A percentile compares a stretch with the other conserved stretches of the same genome.
phyloP scores from a whole-genome alignment of 108 stramenopile genomes.

The Pseudonitzschia delicatissima region DNA sequence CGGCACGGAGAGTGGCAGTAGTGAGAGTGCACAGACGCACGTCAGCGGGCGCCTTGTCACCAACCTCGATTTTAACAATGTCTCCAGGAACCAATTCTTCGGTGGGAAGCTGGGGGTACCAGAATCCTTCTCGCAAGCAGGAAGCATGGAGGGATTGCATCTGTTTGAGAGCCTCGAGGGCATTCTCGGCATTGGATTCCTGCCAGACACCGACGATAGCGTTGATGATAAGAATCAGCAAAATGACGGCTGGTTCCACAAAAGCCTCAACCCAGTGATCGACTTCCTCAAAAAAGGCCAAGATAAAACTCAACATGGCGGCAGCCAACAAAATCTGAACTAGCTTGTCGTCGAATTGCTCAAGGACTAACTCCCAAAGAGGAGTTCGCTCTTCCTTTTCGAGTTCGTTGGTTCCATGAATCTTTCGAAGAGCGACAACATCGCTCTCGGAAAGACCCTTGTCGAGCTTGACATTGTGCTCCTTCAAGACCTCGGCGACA shows the following conservation, averaged over 20 bases:
- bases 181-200: slow-evolving; percentile 78
- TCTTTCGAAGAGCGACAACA: not conserved
- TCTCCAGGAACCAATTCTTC: slow-evolving; percentile 76
- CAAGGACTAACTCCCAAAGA: not conserved
- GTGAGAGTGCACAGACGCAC: slow-evolving; percentile 72
- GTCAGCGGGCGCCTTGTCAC: slow-evolving; percentile 90
- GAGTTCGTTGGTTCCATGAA: not conserved
- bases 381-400: slow-evolving; percentile 6
- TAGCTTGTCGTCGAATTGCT: slow-evolving; percentile 5
- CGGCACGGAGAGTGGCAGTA: slow-evolving; percentile 59
- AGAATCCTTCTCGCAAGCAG: slow-evolving; percentile 62
- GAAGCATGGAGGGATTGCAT: slow-evolving; percentile 77
- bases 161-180: slow-evolving; percentile 74
- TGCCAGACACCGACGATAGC: slow-evolving; percentile 80
- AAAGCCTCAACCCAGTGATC: slow-evolving; percentile 8
- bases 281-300: slow-evolving; percentile 4
- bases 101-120: slow-evolving; percentile 60
- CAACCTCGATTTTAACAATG: slow-evolving; percentile 60
- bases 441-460: not conserved
- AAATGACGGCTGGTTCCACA: slow-evolving; percentile 1
- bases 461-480: not conserved
- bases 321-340: slow-evolving; percentile 5
- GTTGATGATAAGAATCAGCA: slow-evolving; percentile 44
- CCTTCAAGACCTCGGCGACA: not conserved
- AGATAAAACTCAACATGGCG: not conserved